phyloP scores from a whole-genome alignment of 108 stramenopile species.

The Cylindrotheca closterium region DNA sequence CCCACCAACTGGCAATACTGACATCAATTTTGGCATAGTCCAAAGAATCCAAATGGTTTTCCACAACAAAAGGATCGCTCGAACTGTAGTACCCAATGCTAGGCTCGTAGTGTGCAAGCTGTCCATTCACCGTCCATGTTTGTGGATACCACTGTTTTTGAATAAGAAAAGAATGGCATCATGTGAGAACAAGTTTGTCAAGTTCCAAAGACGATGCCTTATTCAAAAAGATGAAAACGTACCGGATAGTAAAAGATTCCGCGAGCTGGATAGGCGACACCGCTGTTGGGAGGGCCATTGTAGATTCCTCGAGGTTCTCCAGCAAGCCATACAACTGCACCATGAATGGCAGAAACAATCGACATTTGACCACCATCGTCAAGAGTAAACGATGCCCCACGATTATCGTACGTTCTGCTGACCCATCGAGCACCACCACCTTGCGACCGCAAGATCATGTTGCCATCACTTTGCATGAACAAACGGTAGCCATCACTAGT shows the following conservation, averaged over 20 bases:
- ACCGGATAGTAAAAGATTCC: slow-evolving; percentile 36
- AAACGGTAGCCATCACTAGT: slow-evolving; percentile 10
- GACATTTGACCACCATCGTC: slow-evolving; percentile 28
- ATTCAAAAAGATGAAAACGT: slow-evolving; percentile 2
- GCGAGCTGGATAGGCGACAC: slow-evolving; percentile 20
- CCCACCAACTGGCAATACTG: slow-evolving; percentile 31
- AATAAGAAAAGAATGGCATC: not conserved
- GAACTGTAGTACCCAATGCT: slow-evolving; percentile 15
- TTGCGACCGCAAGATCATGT: slow-evolving; percentile 20
- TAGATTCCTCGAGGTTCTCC: slow-evolving; percentile 23
- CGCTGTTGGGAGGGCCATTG: slow-evolving; percentile 12
- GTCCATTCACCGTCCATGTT: slow-evolving; percentile 28
- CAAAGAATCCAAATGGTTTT: slow-evolving; percentile 21
- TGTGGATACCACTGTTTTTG: slow-evolving; percentile 27
- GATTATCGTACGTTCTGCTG: slow-evolving; percentile 20
- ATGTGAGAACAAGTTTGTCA: not conserved
- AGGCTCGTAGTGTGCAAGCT: slow-evolving; percentile 15
- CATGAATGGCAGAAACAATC: slow-evolving; percentile 1
- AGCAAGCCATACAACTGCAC: slow-evolving; percentile 26
- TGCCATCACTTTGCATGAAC: slow-evolving; percentile 31
- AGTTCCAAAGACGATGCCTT: not conserved
- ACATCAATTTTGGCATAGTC: slow-evolving; percentile 25
- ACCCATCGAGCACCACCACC: slow-evolving; percentile 17
- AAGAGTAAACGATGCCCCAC: slow-evolving; percentile 14
- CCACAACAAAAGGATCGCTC: slow-evolving; percentile 5